These are phyloP conservation scores for Ogataea trehalophila DNA, from an alignment of 805 yeast genomes.

Conservation along the genomic window DNA sequence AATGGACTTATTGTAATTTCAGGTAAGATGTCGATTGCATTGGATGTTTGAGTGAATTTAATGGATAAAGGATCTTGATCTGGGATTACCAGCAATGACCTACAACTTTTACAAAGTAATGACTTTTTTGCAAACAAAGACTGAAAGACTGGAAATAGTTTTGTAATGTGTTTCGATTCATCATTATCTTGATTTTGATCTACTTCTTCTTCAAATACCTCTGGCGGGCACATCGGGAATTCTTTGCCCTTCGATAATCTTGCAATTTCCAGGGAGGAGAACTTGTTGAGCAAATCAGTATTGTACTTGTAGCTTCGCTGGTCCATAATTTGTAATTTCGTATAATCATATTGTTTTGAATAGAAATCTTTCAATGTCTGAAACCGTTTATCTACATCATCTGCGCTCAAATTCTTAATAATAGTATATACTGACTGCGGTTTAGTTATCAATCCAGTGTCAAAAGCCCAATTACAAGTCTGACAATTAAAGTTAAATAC, in stretches of 20 bases:
- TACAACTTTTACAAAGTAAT: conserved; percentile 20
- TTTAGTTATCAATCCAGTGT: conserved; percentile 33
- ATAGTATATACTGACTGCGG: conserved; percentile 37
- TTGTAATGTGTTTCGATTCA: not conserved
- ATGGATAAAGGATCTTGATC: conserved; percentile 16
- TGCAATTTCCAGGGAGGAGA: conserved; percentile 22
- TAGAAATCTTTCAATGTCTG: conserved; percentile 11
- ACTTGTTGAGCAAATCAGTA: conserved; percentile 9
- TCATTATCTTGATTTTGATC: too few relatives aligned
- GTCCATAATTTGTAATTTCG: conserved; percentile 8
- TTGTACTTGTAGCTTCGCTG: conserved; percentile 3
- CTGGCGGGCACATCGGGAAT: not conserved
- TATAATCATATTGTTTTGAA: conserved; percentile 13
- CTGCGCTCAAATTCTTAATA: conserved; percentile 14
- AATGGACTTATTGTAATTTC: conserved; percentile 8
- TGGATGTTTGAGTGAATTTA: conserved; percentile 10
- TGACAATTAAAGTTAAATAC: conserved; percentile 36
- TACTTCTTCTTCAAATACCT: too few relatives aligned
- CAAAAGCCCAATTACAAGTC: conserved; percentile 31
- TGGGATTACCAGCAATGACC: conserved; percentile 14
- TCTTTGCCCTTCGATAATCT: not conserved
- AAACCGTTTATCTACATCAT: conserved; percentile 9
- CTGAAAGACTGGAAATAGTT: conserved; percentile 17
- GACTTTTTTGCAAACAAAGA: conserved; percentile 11
- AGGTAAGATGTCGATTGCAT: conserved; percentile 23